phyloP scores from a whole-genome alignment of 768 basidiomycete genomes.

The Lactarius evosmus region DNA sequence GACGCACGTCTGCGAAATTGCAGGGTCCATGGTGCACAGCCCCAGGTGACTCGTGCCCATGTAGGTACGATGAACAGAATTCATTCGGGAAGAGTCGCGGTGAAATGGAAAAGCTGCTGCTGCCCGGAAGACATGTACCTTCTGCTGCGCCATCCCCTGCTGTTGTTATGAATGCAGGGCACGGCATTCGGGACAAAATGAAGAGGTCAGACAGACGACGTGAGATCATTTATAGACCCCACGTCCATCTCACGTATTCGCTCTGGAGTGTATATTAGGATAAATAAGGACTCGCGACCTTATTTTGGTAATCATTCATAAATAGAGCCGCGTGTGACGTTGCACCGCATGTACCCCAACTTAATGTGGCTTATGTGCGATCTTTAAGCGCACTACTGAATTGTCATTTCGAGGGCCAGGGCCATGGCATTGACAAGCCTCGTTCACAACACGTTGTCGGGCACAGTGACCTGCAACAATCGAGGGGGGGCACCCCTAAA shows the following conservation, averaged over 20 bases:
- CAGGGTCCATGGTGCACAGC: conserved; percentile 2
- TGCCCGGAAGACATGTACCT: not conserved
- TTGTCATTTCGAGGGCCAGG: conserved; percentile 12
- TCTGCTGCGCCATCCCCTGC: not conserved
- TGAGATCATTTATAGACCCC: conserved; percentile 19
- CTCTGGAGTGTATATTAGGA: not conserved
- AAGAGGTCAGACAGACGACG: not conserved
- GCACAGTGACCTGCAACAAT: not conserved
- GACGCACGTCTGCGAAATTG: conserved; percentile 4
- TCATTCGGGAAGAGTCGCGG: not conserved
- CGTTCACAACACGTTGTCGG: conserved; percentile 25
- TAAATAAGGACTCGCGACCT: conserved; percentile 5
- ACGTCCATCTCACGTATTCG: conserved; percentile 20
- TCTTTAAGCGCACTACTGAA: not conserved
- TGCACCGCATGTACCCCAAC: conserved; percentile 13
- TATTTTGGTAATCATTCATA: conserved; percentile 12
- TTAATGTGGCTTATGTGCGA: conserved; percentile 19
- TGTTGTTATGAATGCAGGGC: conserved; percentile 6
- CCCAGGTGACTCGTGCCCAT: not conserved
- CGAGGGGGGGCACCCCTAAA: conserved; percentile 10
- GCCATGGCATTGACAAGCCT: conserved; percentile 18
- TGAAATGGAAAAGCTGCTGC: not conserved
- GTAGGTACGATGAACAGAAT: conserved; percentile 1
- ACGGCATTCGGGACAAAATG: conserved; percentile 10
- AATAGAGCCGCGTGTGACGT: conserved; percentile 17